phyloP scores from a whole-genome alignment of 108 stramenopile species.

The Cylindrotheca closterium region DNA sequence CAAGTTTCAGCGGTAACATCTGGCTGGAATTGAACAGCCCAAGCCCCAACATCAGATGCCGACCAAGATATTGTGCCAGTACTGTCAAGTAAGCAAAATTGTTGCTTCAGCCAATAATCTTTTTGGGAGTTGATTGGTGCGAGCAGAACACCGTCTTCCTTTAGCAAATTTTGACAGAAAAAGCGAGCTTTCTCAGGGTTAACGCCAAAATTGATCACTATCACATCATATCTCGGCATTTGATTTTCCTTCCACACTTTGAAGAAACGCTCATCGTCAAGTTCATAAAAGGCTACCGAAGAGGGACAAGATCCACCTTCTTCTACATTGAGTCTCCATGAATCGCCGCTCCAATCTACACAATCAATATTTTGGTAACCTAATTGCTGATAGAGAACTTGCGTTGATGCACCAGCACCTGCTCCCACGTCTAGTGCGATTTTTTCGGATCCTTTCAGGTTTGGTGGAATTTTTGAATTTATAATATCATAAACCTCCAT shows the following conservation, averaged over 20 bases:
- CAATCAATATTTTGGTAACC: constrained; percentile 76
- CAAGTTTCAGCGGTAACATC: constrained; percentile 88
- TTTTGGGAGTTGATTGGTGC: constrained; percentile 75
- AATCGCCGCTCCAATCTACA: constrained; percentile 78
- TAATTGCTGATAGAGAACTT: constrained; percentile 61
- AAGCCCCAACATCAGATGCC: constrained; percentile 80
- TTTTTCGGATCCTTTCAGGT: constrained; percentile 1
- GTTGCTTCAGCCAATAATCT: constrained; percentile 89
- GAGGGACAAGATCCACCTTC: constrained; percentile 62
- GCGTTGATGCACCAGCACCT: constrained; percentile 83
- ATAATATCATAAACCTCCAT: constrained; percentile 82
- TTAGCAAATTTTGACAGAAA: constrained; percentile 58
- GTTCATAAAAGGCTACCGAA: constrained; percentile 61
- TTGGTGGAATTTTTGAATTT: constrained; percentile 18
- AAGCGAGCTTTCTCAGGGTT: constrained; percentile 69
- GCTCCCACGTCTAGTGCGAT: constrained; percentile 79
- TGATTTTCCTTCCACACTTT: constrained; percentile 23
- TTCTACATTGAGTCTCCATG: constrained; percentile 71
- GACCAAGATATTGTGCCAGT: constrained; percentile 57
- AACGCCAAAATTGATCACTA: constrained; percentile 85
- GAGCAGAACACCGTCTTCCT: constrained; percentile 50
- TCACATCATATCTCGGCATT: constrained; percentile 50
- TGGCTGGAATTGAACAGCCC: constrained; percentile 88
- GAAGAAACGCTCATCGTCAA: constrained; percentile 81
- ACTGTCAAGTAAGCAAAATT: constrained; percentile 56